phyloP scores from a whole-genome alignment of 176 grass and related monocot genomes.

The Lolium perenne region DNA sequence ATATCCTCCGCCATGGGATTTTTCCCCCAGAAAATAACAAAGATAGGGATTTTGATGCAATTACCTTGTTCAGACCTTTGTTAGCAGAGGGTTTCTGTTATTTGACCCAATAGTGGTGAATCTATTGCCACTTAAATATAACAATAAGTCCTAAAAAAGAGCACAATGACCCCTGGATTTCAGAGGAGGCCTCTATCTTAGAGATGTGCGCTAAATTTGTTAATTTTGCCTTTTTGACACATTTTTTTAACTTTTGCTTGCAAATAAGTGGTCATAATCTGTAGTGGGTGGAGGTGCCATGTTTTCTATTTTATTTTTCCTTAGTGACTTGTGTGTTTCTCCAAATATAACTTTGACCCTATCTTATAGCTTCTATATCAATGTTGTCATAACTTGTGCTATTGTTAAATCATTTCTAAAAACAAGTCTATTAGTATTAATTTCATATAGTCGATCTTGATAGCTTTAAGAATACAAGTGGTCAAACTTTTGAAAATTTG shows the following conservation, averaged over 20 bases:
- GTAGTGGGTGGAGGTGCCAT: neutral
- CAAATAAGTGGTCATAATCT: neutral
- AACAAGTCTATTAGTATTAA: too few relatives aligned
- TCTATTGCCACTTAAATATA: neutral
- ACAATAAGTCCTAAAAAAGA: neutral
- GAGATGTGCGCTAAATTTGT: neutral
- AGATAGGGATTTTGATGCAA: neutral
- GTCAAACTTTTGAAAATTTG: slow-evolving; percentile 4
- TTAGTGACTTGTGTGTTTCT: neutral
- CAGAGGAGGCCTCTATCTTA: neutral
- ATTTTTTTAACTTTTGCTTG: neutral
- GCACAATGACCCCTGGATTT: neutral
- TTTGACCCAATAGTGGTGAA: neutral
- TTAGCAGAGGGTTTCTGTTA: neutral
- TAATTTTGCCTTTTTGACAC: neutral
- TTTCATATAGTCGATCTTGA: neutral
- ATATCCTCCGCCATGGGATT: too few relatives aligned
- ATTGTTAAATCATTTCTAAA: too few relatives aligned
- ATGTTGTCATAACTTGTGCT: too few relatives aligned
- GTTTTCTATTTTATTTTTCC: neutral
- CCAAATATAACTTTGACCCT: neutral
- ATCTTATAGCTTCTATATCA: too few relatives aligned
- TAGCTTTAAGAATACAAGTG: slow-evolving; percentile 3
- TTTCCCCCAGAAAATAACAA: too few relatives aligned
- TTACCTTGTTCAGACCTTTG: neutral